A percentile compares a stretch with the other conserved stretches of the same genome.
phyloP scores from a whole-genome alignment of 1,139 yeast species.

The Lipomyces yarrowii region DNA sequence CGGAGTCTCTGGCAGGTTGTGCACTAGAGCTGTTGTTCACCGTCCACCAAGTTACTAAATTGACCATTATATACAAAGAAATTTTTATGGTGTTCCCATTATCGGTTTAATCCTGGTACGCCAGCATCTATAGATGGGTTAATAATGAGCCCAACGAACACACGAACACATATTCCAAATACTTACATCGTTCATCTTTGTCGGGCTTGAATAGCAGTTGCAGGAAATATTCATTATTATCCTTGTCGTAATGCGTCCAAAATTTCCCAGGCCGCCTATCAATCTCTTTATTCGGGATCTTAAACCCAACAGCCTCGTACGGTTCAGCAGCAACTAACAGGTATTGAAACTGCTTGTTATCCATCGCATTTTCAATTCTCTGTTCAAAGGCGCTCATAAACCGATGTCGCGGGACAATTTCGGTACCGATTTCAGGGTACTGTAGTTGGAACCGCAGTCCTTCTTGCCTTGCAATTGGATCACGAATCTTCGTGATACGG shows the following conservation, averaged over 20 bases:
- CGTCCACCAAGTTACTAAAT: not conserved
- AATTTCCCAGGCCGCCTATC: constrained; percentile 53
- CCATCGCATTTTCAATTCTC: constrained; percentile 47
- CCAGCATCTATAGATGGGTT: not conserved
- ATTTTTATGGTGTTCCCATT: not conserved
- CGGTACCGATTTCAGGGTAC: constrained; percentile 53
- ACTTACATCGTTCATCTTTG: constrained; percentile 25
- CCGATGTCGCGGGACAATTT: constrained; percentile 62
- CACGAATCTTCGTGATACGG: constrained; percentile 66
- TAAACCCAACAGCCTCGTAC: constrained; percentile 72
- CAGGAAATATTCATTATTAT: constrained; percentile 65
- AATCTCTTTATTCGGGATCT: constrained; percentile 62
- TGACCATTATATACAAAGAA: not conserved
- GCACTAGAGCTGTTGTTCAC: not conserved
- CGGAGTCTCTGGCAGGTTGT: not conserved
- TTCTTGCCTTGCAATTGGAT: constrained; percentile 56
- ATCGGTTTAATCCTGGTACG: constrained; percentile 5
- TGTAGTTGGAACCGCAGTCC: constrained; percentile 67
- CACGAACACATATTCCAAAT: not conserved
- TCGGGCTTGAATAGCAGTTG: constrained; percentile 60
- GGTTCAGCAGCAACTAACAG: constrained; percentile 82
- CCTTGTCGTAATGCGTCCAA: constrained; percentile 75
- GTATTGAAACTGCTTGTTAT: constrained; percentile 58
- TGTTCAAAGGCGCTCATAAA: constrained; percentile 78
- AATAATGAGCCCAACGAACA: not conserved